These are phyloP conservation scores for Cinnamomum chago DNA, from an alignment of 164 flowering plant species.

Conservation along the genomic window DNA sequence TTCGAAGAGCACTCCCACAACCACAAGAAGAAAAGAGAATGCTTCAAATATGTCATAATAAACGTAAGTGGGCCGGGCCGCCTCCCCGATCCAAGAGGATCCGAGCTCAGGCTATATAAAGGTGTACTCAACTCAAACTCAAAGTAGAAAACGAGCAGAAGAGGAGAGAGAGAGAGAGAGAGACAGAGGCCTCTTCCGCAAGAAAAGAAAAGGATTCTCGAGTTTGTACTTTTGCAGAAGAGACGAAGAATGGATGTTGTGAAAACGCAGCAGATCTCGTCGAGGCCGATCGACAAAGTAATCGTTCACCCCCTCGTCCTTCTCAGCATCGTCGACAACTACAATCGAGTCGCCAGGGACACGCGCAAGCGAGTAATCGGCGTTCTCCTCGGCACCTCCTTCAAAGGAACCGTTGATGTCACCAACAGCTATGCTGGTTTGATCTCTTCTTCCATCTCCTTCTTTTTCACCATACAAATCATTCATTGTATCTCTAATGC, in stretches of 20 bases:
- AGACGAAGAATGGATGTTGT: conserved; percentile 2
- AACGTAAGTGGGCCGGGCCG: no score
- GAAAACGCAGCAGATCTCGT: conserved; percentile 57
- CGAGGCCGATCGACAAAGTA: conserved; percentile 78
- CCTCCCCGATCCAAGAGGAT: no score
- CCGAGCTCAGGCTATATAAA: no score
- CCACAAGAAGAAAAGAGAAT: no score
- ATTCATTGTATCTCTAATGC: no score
- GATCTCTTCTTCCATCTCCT: neutral
- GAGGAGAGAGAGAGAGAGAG: neutral
- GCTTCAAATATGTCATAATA: no score
- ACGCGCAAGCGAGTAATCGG: conserved; percentile 84
- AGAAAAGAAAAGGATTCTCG: neutral
- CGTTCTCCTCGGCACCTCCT: conserved; percentile 76
- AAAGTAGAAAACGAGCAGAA: neutral
- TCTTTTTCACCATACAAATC: neutral
- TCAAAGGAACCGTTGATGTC: conserved; percentile 83
- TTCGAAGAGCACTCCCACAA: no score
- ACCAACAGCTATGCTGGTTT: conserved; percentile 91
- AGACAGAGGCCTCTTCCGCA: neutral
- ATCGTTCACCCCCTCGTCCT: conserved; percentile 90
- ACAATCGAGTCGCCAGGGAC: conserved; percentile 77
- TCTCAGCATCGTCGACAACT: conserved; percentile 93
- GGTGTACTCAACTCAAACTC: no score
- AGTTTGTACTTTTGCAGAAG: neutral